Evolutionary conservation across 306 rosid species (phyloP), one percentile per base, ranked within the genome.

Genomic region (Alnus rubra): DNA sequence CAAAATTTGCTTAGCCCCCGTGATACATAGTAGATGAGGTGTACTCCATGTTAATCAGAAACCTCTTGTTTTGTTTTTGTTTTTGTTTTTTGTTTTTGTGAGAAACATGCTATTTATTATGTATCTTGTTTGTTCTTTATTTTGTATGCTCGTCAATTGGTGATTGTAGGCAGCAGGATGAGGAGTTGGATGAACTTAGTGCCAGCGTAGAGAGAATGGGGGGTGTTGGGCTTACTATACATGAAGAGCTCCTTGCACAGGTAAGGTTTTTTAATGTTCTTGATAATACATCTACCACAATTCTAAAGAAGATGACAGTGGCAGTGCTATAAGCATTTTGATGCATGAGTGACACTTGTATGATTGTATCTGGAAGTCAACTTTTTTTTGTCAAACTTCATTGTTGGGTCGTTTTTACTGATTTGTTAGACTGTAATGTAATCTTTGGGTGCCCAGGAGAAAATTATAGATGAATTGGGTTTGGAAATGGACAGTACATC

Each of bases 151-250:
- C 28, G 67, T 69, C 70, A 33, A 49, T 72, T 84, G 58, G 80
- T 77, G 71, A 77, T 79, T 75, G 10, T 78, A 96, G 99, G 90
- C 89, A 73, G 79, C 99, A 96, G 68, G 99, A 96, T 77, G 97
- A 96, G 84, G 98, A 96, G 78, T 91, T 96, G 89, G 98, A 96
- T 33, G 94, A 93, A 85, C 92, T 96, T 81, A 96, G 94, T 85
- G 88, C 88, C 56, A 93, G 98, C 69, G 97, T 93, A 82, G 94
- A 87, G 79, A 89, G 94, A 87, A 93, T 96, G 75, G 99, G 99
- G 73, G 97, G 96, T 78, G 98, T 96, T 74, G 98, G 99, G 77
- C 97, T 96, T 80, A 96, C 98, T 0, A 93, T 96, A 87, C 98
- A 93, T 64, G 98, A 96, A 67, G 99, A 93, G 85, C 98, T 96